Evolutionary conservation across 805 yeast species (phyloP).

Genomic region (Cyberlindnera suaveolens): DNA sequence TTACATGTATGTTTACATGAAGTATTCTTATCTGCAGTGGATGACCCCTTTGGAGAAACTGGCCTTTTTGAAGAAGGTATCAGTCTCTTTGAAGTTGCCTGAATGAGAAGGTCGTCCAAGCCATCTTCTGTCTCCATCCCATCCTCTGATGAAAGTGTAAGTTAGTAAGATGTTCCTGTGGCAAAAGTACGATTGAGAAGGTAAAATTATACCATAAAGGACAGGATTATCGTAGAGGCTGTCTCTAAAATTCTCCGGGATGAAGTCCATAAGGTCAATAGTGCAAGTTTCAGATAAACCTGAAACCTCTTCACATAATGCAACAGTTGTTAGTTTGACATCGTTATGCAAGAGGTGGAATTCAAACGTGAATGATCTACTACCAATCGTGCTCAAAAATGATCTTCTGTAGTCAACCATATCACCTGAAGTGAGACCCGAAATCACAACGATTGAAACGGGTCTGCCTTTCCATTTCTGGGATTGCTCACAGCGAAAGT

Average conservation of each 20-base stretch:
- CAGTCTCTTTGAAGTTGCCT: conserved; percentile 10
- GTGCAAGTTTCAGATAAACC: conserved; percentile 19
- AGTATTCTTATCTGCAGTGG: conserved; percentile 18
- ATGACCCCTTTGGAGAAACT: too few species aligned
- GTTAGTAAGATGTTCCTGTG: conserved; percentile 5
- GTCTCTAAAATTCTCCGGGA: neutral
- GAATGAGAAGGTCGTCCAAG: conserved; percentile 26
- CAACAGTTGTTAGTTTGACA: conserved; percentile 24
- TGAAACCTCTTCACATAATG: conserved; percentile 35
- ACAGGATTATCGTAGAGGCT: neutral
- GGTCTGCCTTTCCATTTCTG: conserved; percentile 29
- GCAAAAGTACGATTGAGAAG: neutral
- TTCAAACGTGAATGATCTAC: conserved; percentile 25
- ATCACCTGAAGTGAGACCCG: conserved; percentile 27
- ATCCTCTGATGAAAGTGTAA: conserved; percentile 11
- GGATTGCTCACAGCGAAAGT: conserved; percentile 12
- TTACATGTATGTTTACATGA: conserved; percentile 40
- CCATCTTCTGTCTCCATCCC: conserved; percentile 18
- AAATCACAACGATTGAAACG: conserved; percentile 27
- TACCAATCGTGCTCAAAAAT: conserved; percentile 20
- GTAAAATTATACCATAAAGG: neutral
- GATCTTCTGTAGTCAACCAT: conserved; percentile 42
- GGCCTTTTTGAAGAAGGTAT: too few species aligned
- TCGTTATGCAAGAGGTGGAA: conserved; percentile 14
- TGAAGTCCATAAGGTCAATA: conserved; percentile 7